Percentiles rank a stretch among this genome's conserved stretches.
These are phyloP conservation scores for Allium sativum DNA, from an alignment of 106 monocot genomes.

Conservation along the genomic window DNA sequence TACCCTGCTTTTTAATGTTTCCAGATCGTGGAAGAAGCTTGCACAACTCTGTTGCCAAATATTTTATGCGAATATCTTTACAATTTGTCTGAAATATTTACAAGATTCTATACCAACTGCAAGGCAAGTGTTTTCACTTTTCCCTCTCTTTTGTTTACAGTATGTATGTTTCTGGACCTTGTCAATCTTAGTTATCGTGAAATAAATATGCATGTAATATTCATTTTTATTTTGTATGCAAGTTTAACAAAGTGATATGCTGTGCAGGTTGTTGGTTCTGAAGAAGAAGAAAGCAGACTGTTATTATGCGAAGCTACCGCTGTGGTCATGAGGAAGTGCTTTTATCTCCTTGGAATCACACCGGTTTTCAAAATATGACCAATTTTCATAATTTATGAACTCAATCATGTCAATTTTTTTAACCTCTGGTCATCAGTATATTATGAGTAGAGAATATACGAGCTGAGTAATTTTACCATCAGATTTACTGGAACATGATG, in stretches of 20 bases:
- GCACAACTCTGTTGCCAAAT: slow-evolving; percentile 80
- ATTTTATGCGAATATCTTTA: slow-evolving; percentile 91
- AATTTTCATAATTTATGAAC: too few relatives aligned
- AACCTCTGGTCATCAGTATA: too few relatives aligned
- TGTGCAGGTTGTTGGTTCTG: slow-evolving; percentile 62
- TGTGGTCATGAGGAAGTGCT: slow-evolving; percentile 80
- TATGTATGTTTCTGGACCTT: too few relatives aligned
- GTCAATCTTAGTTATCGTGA: too few relatives aligned
- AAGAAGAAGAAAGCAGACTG: slow-evolving; percentile 74
- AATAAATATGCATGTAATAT: too few relatives aligned
- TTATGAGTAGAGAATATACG: too few relatives aligned
- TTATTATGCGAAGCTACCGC: slow-evolving; percentile 79
- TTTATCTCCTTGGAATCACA: slow-evolving; percentile 71
- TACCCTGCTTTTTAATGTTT: not conserved
- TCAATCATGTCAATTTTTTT: too few relatives aligned
- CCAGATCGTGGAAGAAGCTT: slow-evolving; percentile 86
- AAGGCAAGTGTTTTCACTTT: slow-evolving; percentile 33
- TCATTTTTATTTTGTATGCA: too few relatives aligned
- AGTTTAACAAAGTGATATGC: not conserved
- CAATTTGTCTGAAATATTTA: slow-evolving; percentile 80
- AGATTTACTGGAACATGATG: too few relatives aligned
- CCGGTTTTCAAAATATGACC: slow-evolving; percentile 73
- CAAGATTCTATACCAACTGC: slow-evolving; percentile 83
- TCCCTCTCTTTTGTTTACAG: too few relatives aligned
- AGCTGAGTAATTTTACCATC: too few relatives aligned